Percentiles rank a stretch among this genome's conserved stretches.
These are phyloP conservation scores for Hymenoscyphus occultus DNA, from an alignment of 2,329 filamentous ascomycete genomes.

Conservation along the genomic window DNA sequence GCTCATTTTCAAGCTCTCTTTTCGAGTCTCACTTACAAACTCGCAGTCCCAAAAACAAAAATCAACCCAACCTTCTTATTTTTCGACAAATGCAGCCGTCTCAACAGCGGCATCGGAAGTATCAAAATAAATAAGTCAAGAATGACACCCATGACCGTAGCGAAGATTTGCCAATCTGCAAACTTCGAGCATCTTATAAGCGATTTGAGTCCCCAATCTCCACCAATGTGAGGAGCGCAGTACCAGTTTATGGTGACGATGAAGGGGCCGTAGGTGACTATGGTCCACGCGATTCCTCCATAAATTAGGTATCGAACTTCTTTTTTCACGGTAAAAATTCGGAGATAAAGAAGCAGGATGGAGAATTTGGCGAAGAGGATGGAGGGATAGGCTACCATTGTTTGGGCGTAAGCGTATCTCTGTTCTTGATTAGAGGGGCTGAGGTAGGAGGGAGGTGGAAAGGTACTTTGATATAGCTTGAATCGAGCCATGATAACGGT, in stretches of 20 bases:
- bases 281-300: constrained; percentile 10
- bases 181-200: constrained; percentile 2
- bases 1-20: background rate
- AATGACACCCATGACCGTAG: constrained; percentile 5
- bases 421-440: background rate
- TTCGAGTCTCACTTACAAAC: constrained; percentile 32
- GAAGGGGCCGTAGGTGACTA: constrained; percentile 10
- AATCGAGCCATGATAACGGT: constrained; percentile 9
- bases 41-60: constrained; percentile 38
- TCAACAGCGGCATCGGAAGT: constrained; percentile 9
- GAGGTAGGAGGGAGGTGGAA: too few species aligned
- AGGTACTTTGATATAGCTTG: constrained; percentile 8
- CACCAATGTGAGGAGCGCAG: constrained; percentile 13
- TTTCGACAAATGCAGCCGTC: constrained; percentile 1
- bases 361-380: constrained; percentile 15
- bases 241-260: constrained; percentile 7
- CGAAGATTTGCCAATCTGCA: constrained; percentile 10
- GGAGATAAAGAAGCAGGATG: constrained; percentile 17
- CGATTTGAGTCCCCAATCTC: constrained; percentile 2
- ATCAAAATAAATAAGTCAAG: constrained; percentile 16
- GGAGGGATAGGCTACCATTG: constrained; percentile 7
- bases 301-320: constrained; percentile 10
- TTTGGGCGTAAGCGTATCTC: constrained; percentile 11
- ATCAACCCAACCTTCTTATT: constrained; percentile 48
- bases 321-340: constrained; percentile 8